These are phyloP conservation scores for Pichia sp. DNA, from an alignment of 1,139 yeast species.

Conservation along the genomic window DNA sequence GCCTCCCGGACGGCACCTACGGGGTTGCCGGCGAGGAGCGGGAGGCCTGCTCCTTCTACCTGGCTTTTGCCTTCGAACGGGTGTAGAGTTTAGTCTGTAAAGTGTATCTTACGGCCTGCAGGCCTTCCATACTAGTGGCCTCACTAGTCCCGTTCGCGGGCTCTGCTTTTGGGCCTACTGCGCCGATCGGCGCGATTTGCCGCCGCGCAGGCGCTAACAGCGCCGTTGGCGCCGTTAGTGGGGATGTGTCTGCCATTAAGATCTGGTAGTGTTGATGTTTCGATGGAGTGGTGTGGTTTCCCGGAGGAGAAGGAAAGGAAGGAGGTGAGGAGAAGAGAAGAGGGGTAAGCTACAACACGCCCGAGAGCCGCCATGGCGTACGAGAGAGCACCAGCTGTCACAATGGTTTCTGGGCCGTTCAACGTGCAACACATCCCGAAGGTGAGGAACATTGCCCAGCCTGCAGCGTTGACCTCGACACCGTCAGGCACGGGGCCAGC, in stretches of 20 bases:
- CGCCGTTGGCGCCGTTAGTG: no score
- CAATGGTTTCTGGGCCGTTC: constrained; percentile 22
- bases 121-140: no score
- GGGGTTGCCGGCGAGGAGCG: constrained; percentile 89
- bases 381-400: background rate
- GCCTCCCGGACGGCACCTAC: constrained; percentile 69
- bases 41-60: constrained; percentile 83
- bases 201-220: no score
- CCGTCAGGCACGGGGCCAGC: no score
- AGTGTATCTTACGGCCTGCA: no score
- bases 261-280: background rate
- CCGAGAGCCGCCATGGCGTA: background rate
- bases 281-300: background rate
- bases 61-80: constrained; percentile 69
- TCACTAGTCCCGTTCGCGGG: no score
- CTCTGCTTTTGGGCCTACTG: no score
- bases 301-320: no score
- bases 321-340: background rate
- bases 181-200: no score
- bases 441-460: constrained; percentile 8
- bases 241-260: background rate
- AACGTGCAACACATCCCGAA: constrained; percentile 22
- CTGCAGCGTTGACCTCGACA: background rate
- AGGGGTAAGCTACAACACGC: no score
- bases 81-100: constrained; percentile 1